phyloP scores from a whole-genome alignment of 345 rosid genomes.

The Eucalyptus cladocalyx region DNA sequence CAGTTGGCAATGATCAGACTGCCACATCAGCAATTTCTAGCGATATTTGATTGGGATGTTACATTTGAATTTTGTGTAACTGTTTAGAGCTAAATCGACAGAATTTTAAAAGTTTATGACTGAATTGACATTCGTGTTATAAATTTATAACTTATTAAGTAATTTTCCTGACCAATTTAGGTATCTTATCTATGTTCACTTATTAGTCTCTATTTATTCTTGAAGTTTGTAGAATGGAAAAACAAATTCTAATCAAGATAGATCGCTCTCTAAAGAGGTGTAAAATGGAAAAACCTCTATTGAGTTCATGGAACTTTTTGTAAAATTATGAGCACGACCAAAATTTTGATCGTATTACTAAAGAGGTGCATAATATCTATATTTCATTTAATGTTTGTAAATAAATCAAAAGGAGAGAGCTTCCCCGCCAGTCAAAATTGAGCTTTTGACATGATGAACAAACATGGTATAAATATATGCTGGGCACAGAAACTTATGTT shows the following conservation, averaged over 20 bases:
- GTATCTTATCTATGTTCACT: not conserved
- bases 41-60: not conserved
- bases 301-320: not conserved
- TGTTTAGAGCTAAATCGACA: not conserved
- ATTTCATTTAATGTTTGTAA: not conserved
- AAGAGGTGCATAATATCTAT: not conserved
- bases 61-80: not conserved
- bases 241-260: not conserved
- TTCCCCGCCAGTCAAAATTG: not conserved
- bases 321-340: not conserved
- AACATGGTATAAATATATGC: not conserved
- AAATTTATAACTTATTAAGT: not conserved
- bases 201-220: not conserved
- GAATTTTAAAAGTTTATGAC: not conserved
- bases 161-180: not conserved
- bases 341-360: not conserved
- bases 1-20: fast-evolving
- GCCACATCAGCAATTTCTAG: not conserved
- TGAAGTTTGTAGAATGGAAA: not conserved
- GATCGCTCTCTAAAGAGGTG: not conserved
- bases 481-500: not conserved
- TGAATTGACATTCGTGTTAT: not conserved
- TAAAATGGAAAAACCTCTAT: not conserved
- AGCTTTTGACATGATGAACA: not conserved
- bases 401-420: not conserved